phyloP scores from a whole-genome alignment of 2,329 filamentous ascomycete species.

The Thermoascus crustaceus region DNA sequence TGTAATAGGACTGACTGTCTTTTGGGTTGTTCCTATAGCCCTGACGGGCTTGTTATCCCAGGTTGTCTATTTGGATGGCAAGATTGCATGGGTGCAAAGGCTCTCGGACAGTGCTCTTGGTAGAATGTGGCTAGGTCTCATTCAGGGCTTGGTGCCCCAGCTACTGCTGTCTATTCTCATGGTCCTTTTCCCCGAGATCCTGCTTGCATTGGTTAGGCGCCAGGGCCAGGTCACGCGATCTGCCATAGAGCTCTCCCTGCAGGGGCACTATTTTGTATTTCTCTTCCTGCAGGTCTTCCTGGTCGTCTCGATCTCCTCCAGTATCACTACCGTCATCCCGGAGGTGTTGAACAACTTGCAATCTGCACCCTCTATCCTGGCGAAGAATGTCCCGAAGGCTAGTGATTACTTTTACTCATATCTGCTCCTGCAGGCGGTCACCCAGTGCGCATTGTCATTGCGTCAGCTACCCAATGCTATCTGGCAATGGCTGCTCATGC shows the following conservation, averaged over 20 bases:
- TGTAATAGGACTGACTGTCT: constrained; percentile 4
- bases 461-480: constrained; percentile 7
- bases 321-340: constrained; percentile 19
- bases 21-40: constrained; percentile 7
- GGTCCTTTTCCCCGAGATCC: constrained; percentile 12
- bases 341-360: constrained; percentile 11
- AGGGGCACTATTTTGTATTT: constrained; percentile 18
- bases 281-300: constrained; percentile 16
- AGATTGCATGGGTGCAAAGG: background rate
- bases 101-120: constrained; percentile 2
- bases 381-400: constrained; percentile 16
- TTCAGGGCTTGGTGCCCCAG: constrained; percentile 18
- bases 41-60: constrained; percentile 8
- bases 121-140: constrained; percentile 6
- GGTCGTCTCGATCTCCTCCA: constrained; percentile 16
- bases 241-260: constrained; percentile 13
- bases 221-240: constrained; percentile 6
- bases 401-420: constrained; percentile 20
- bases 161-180: constrained; percentile 15
- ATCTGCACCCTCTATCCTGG: constrained; percentile 15
- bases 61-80: constrained; percentile 4
- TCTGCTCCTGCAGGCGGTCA: constrained; percentile 14
- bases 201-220: constrained; percentile 9
- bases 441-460: constrained; percentile 7
- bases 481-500: constrained; percentile 3